Evolutionary conservation across 331 rosid genomes (phyloP).

Genomic region (Dryas integrifolia): DNA sequence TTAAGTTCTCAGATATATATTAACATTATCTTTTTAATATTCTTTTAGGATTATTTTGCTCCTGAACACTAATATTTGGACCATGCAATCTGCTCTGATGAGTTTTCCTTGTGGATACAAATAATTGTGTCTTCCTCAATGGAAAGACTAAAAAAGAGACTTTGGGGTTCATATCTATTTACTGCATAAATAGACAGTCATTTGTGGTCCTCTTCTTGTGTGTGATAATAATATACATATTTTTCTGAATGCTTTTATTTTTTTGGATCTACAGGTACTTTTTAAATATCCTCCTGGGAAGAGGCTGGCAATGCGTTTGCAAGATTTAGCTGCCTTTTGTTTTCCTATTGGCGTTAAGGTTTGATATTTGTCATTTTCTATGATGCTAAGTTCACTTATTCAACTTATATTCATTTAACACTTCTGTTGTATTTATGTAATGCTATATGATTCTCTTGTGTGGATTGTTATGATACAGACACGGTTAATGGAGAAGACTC

Average conservation of each 20-base stretch:
- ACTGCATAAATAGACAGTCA: not conserved
- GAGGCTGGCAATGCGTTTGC: constrained; percentile 58
- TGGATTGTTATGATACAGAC: constrained; percentile 60
- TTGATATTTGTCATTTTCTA: constrained; percentile 28
- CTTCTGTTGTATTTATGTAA: constrained; percentile 1
- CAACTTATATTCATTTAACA: not conserved
- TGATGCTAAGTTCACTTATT: constrained; percentile 11
- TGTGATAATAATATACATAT: constrained; percentile 23
- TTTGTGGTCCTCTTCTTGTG: not conserved
- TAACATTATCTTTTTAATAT: not conserved
- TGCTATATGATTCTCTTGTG: constrained; percentile 9
- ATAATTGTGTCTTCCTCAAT: not conserved
- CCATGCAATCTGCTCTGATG: not conserved
- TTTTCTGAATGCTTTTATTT: constrained; percentile 2
- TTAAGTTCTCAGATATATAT: not conserved
- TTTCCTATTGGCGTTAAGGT: constrained; percentile 92
- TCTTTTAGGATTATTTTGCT: not conserved
- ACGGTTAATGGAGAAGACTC: constrained; percentile 79
- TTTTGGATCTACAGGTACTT: constrained; percentile 52
- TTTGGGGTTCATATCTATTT: not conserved
- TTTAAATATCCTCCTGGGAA: constrained; percentile 86
- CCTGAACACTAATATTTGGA: not conserved
- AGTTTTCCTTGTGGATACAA: constrained; percentile 6
- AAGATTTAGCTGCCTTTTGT: constrained; percentile 83
- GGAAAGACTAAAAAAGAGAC: not conserved